Percentiles rank a stretch among this genome's conserved stretches.
These are phyloP conservation scores for Maudiozyma barnettii DNA, from an alignment of 805 yeast species.

Conservation along the genomic window DNA sequence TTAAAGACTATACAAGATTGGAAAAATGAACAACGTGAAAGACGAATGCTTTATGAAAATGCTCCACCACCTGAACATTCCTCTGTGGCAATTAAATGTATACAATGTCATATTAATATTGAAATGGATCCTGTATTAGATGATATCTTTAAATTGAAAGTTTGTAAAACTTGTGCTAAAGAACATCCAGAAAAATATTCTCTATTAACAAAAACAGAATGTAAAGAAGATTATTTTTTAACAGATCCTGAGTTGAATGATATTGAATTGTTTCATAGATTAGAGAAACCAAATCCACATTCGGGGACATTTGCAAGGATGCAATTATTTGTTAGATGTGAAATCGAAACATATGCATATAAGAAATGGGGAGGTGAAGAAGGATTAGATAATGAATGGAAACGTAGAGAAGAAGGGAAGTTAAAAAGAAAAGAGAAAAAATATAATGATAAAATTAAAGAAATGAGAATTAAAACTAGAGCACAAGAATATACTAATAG, in stretches of 20 bases:
- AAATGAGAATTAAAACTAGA: slow-evolving; percentile 85
- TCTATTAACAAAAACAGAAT: slow-evolving; percentile 87
- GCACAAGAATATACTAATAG: slow-evolving; percentile 82
- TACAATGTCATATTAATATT: slow-evolving; percentile 62
- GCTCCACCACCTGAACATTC: slow-evolving; percentile 67
- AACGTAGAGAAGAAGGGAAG: slow-evolving; percentile 64
- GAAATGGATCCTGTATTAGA: slow-evolving; percentile 70
- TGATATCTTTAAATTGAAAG: slow-evolving; percentile 62
- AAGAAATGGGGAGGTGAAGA: slow-evolving; percentile 92
- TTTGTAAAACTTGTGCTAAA: slow-evolving; percentile 71
- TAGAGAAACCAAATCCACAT: slow-evolving; percentile 92
- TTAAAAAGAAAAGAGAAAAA: slow-evolving; percentile 66
- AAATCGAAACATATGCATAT: slow-evolving; percentile 87
- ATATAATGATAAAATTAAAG: slow-evolving; percentile 66
- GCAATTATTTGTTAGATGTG: slow-evolving; percentile 85
- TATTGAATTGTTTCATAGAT: slow-evolving; percentile 50
- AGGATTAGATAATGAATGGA: slow-evolving; percentile 87
- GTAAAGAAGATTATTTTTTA: slow-evolving; percentile 80
- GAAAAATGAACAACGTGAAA: slow-evolving; percentile 47
- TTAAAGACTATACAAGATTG: slow-evolving; percentile 44
- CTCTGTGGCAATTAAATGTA: slow-evolving; percentile 69
- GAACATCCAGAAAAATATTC: slow-evolving; percentile 81
- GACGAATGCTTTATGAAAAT: slow-evolving; percentile 44
- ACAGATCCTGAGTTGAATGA: slow-evolving; percentile 92
- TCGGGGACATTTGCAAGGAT: slow-evolving; percentile 79